A percentile compares a stretch with the other conserved stretches of the same genome.
Conservation (phyloP, 2,329 filamentous ascomycete genomes). For the Pezicula radicicola region DNA sequence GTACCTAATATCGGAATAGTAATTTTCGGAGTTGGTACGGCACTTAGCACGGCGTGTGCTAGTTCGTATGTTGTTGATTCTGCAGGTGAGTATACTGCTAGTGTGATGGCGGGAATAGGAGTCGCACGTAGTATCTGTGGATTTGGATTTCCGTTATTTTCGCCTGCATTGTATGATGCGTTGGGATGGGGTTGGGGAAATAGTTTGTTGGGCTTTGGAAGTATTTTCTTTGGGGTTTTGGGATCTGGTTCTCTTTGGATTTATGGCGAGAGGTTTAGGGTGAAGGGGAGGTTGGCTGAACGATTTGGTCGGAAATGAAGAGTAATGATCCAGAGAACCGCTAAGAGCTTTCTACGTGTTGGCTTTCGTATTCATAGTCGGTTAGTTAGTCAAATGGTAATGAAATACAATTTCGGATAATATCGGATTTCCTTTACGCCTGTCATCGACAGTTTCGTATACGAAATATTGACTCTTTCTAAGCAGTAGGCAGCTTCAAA, state of each 20-base stretch:
- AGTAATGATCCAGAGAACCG: too few species aligned
- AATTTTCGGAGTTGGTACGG: constrained; percentile 45
- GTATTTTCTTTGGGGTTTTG: constrained; percentile 44
- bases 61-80: constrained; percentile 52
- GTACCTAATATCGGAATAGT: constrained; percentile 48
- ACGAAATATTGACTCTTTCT: too few species aligned
- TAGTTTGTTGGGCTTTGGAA: constrained; percentile 41
- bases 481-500: too few species aligned
- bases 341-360: too few species aligned
- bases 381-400: too few species aligned
- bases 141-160: constrained; percentile 18
- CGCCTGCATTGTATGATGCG: constrained; percentile 7
- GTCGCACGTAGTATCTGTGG: constrained; percentile 20
- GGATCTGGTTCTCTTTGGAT: constrained; percentile 38
- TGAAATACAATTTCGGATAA: too few species aligned
- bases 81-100: constrained; percentile 31
- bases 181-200: constrained; percentile 44
- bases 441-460: too few species aligned
- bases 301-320: not conserved
- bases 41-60: constrained; percentile 19
- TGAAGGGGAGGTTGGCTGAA: constrained; percentile 24
- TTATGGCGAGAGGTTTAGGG: constrained; percentile 29
- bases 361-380: too few species aligned
- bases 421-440: too few species aligned
- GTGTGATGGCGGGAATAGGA: constrained; percentile 35